phyloP scores from a whole-genome alignment of 257 asterid species.

The Solanum raphanifolium region DNA sequence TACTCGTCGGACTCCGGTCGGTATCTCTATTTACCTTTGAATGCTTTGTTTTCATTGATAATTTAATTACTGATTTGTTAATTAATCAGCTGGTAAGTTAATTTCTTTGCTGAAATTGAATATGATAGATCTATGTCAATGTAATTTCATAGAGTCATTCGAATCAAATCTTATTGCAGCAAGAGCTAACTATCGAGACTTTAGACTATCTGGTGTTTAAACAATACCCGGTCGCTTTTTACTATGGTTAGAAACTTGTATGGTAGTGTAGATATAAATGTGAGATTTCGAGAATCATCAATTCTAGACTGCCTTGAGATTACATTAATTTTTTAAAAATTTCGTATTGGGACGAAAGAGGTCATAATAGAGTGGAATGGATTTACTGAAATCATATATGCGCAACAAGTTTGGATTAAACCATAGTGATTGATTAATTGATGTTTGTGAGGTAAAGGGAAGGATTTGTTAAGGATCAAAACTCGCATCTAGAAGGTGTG shows the following conservation, averaged over 20 bases:
- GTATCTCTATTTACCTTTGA: constrained; percentile 18
- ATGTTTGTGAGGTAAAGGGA: neutral
- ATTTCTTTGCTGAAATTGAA: no score
- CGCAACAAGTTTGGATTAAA: neutral
- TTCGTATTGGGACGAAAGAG: neutral
- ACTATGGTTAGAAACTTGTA: neutral
- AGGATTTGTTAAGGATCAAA: neutral
- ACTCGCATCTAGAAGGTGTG: neutral
- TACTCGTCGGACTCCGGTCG: constrained; percentile 56
- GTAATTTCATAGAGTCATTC: neutral
- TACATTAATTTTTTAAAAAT: neutral
- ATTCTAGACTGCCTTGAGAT: neutral
- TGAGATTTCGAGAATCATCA: neutral
- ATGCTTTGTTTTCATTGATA: neutral
- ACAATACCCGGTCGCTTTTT: neutral
- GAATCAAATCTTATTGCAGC: neutral
- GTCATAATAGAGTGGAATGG: neutral
- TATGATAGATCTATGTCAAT: no score
- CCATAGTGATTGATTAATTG: neutral
- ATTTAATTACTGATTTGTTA: no score
- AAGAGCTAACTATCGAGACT: neutral
- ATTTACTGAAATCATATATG: neutral
- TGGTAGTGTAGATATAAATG: neutral
- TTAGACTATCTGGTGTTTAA: neutral
- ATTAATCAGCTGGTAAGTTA: no score